A percentile compares a stretch with the other conserved stretches of the same genome.
Conservation (phyloP, 495 filamentous ascomycete species). For the Oleoguttula mirabilis region DNA sequence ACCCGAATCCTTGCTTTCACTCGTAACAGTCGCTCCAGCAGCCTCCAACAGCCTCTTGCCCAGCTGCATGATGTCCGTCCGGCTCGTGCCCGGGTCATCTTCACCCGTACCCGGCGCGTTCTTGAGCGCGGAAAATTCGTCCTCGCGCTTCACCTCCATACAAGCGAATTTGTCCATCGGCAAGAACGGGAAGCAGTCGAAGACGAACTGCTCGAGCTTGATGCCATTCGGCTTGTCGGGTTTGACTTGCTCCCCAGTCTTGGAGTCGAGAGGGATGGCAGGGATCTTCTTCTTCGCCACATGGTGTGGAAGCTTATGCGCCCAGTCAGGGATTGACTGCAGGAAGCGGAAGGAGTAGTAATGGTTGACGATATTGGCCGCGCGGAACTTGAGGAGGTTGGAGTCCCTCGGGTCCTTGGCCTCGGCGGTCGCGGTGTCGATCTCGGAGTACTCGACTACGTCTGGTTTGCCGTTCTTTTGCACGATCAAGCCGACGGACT, state of each 20-base stretch:
- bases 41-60: conserved; percentile 72
- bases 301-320: conserved; percentile 81
- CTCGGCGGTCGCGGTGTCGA: conserved; percentile 74
- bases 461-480: conserved; percentile 93
- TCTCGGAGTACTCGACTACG: conserved; percentile 98
- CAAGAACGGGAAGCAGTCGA: conserved; percentile 91
- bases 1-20: conserved; percentile 54
- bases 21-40: conserved; percentile 64
- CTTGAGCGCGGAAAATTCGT: conserved; percentile 98
- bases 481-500: conserved; percentile 90
- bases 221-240: conserved; percentile 91
- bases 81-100: conserved; percentile 90
- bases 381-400: conserved; percentile 82
- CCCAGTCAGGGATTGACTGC: conserved; percentile 76
- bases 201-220: conserved; percentile 98
- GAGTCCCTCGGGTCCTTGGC: conserved; percentile 76
- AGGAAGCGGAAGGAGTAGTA: conserved; percentile 96
- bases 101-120: conserved; percentile 83
- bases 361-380: conserved; percentile 99
- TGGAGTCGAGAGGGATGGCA: conserved; percentile 48
- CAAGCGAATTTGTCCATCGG: conserved; percentile 81
- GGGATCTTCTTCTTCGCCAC: conserved; percentile 98
- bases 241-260: conserved; percentile 68
- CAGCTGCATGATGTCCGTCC: conserved; percentile 75
- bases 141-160: conserved; percentile 90